Conservation (phyloP, 805 yeast species). For the Saccharomycopsis sp. region DNA sequence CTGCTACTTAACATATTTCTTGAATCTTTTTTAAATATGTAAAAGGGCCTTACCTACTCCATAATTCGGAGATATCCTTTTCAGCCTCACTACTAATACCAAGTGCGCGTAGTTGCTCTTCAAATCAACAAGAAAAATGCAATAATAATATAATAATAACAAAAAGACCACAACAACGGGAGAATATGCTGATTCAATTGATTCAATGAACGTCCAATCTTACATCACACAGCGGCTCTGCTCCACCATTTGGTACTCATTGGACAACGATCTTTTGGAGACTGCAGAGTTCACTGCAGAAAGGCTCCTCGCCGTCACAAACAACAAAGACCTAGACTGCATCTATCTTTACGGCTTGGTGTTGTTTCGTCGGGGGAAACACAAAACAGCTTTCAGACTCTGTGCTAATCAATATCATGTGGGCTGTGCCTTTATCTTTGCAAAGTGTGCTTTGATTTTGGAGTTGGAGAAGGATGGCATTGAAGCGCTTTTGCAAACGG, state of each 20-base stretch:
- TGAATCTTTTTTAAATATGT: too few relatives aligned
- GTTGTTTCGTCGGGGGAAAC: slow-evolving; percentile 47
- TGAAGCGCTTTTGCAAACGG: slow-evolving; percentile 34
- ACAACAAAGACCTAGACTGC: slow-evolving; percentile 41
- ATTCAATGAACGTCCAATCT: slow-evolving; percentile 21
- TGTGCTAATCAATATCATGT: slow-evolving; percentile 43
- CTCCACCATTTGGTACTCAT: slow-evolving; percentile 53
- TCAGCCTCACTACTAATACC: too few relatives aligned
- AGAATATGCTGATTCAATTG: too few relatives aligned
- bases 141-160: too few relatives aligned
- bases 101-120: too few relatives aligned
- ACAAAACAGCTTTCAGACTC: slow-evolving; percentile 51
- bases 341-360: slow-evolving; percentile 63
- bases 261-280: slow-evolving; percentile 57
- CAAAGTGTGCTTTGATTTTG: slow-evolving; percentile 52
- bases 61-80: too few relatives aligned
- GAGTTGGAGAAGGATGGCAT: slow-evolving; percentile 55
- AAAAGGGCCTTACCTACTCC: too few relatives aligned
- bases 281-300: slow-evolving; percentile 88
- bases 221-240: slow-evolving; percentile 36
- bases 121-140: too few relatives aligned
- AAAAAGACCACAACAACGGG: too few relatives aligned
- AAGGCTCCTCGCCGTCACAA: slow-evolving; percentile 56
- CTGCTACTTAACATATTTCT: neutral
- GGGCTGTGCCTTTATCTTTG: slow-evolving; percentile 73